Base-by-base conservation (phyloP, 345 rosid genomes). In the Eucalyptus globulus region DNA sequence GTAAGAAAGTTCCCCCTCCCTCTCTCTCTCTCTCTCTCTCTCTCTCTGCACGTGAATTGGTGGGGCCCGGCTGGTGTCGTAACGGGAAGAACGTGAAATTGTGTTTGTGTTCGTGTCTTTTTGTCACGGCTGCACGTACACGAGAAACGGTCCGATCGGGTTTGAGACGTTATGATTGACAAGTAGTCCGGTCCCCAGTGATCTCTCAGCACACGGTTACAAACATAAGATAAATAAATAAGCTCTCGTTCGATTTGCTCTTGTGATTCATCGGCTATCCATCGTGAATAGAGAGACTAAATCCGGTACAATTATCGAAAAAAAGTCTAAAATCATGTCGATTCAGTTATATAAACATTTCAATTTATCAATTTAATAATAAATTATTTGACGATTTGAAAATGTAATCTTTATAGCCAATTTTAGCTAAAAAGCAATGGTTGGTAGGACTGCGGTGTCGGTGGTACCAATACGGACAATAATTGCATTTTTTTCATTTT, bases 401-500 rank as follows among this genome's bases (percentile, higher is more conserved):
- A 62, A 12, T 27, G 34, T 3, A 62, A 29, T 62, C 1, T 27
- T 62, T 62, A 3, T 62, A 6, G 8, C 4, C 17, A 62, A 62
- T 60, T 27, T 60, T 27, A 6, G 2, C 16, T 27, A 12, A 13
- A 60, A 60, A 27, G 14, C 69, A 29, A 12, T 27, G 69, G 7
- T 6, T 0, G 15, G 0, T 29, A 13, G 3, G 31, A 60, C 4
- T 5, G 7, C 6, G 15, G 34, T 6, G 0, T 13, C n/a, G n/a
- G n/a, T 1, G 2, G 3, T 6, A 4, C 31, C 2, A 12, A 29
- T 6, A 9, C 1, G 2, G 69, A 62, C 4, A 62, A 62, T 62
- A 13, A 27, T 6, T 7, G 31, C 34, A 62, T 62, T 29, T 29
- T 24, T 5, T 27, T 60, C 7, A 5, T 62, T 62, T 26, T 27